Evolutionary conservation across 805 yeast genomes (phyloP), one percentile per base, ranked within the genome.

Genomic region (Hanseniaspora occidentalis): DNA sequence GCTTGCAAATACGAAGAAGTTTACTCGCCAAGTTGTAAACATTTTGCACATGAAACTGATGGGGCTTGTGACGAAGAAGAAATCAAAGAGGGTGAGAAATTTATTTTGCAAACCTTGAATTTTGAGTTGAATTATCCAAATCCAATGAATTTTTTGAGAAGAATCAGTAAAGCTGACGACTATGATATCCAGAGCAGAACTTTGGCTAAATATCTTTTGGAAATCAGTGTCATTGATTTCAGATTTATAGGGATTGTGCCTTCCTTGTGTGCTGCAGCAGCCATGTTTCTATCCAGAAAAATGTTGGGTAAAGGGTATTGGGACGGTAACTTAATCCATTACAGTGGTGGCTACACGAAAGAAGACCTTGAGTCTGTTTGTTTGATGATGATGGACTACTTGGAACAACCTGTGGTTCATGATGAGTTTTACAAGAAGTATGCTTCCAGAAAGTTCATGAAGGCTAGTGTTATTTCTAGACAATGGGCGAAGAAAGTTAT

Each of bases 1-100:
- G 95, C 95, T 33, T 86, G 95, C 13, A 86, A 86, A 61, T 85
- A 84, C 58, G 96, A 86, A 65, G 96, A 86, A 64, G 94, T 86
- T 36, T 83, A 81, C 53, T 75, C 88, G 3, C 96, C 96, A 20
- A 78, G 89, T 20, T 83, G 88, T 36, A 73, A 77, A 49, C 83
- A 84, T 62, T 88, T 83, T 60, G 85, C 95, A 1, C 79, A 78
- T 52, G 86, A 84, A 48, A 82, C 94, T 24, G 94, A 82, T 57
- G 86, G 89, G 40, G 82, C 86, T 1, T 81, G 78, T 53, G 71
- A 79, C 20, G 88, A 79, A 56, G 86, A 81, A 42, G 94, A 83
- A 53, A 83, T 86, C 38, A 69, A 85, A 49, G 82, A 77, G 53
- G 94, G 94, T 25, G 96, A 86, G 60, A 80, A 79, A 56, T 79